Conservation (phyloP, 495 filamentous ascomycete genomes). For the Barbatosphaeria neglecta region DNA sequence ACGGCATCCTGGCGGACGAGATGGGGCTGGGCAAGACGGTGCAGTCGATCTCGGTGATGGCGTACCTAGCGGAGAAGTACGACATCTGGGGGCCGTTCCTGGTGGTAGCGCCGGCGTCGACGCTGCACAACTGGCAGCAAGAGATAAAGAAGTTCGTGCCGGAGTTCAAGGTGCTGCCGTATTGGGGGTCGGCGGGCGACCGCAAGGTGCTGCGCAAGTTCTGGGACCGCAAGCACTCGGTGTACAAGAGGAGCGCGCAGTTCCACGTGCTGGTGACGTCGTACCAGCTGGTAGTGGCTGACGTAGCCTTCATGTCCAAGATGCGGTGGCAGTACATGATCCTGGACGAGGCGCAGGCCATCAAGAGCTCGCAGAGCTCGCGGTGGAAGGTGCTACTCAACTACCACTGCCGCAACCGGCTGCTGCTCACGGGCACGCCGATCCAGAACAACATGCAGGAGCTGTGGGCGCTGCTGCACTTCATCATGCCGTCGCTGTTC, state of each 20-base stretch:
- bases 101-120: conserved; percentile 92
- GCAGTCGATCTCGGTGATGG: conserved; percentile 98
- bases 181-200: conserved; percentile 92
- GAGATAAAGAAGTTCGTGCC: conserved; percentile 93
- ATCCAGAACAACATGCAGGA: conserved; percentile 99
- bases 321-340: conserved; percentile 99
- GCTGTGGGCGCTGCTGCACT: conserved; percentile 93
- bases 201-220: conserved; percentile 95
- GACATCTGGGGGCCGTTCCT: conserved; percentile 98
- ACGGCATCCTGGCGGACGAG: conserved; percentile 95
- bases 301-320: conserved; percentile 95
- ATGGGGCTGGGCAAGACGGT: conserved; percentile 99
- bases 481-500: conserved; percentile 98
- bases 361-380: conserved; percentile 94
- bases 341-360: conserved; percentile 93
- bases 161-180: conserved; percentile 84
- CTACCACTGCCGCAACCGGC: conserved; percentile 90
- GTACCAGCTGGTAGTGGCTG: conserved; percentile 91
- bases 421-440: conserved; percentile 89
- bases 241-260: conserved; percentile 79
- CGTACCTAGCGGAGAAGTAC: conserved; percentile 90
- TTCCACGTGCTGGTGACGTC: conserved; percentile 97
- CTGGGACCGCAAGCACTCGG: conserved; percentile 96
- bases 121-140: conserved; percentile 98
- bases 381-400: conserved; percentile 92